Base-by-base conservation (phyloP, 805 yeast species). In the Candida railenensis region DNA sequence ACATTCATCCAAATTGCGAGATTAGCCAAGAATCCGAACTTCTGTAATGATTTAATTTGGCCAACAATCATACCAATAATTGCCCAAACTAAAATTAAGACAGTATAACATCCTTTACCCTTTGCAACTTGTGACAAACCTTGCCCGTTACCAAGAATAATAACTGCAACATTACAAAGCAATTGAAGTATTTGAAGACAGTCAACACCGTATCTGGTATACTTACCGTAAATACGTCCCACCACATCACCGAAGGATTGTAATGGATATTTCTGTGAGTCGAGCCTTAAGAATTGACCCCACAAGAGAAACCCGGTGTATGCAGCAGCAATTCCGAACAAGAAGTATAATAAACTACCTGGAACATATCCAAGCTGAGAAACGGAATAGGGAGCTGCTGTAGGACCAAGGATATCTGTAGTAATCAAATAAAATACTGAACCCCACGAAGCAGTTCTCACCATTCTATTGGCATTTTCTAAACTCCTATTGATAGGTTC, bases 381-480 rank as follows among this genome's bases (percentile, higher is more conserved):
- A 44, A 74, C 60, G 11, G 78, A 73, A 50, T 70, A 73, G 3
- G 78, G 79, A 18, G 79, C 77, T 42, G 67, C 61, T 11, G 71
- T 60, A 16, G 79, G 80, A 21, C 79, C 80, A 36, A 73, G 61
- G 42, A 74, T 73, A 60, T 74, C 79, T 5, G 78, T 73, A 34
- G 80, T 74, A 48, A 74, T 75, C 33, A 75, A 60, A 53, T 65
- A 73, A 58, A 74, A 73, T n/a, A 73, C 75, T 0, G 69, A 61
- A 2, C 49, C 46, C 49, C 49, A 47, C 12, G 49, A 47, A 12
- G 49, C 49, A 4, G 49, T 37, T 39, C 46, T 43, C 5, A 47
- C 34, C 49, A 47, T 39, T 30, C 49, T 47, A 25, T 47, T 47
- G 1, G 49, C 49, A 34, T 47, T 47, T 22, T 39, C 43, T 12